Conservation (phyloP, 2,329 filamentous ascomycete genomes). For the Periglandula ipomoeae region DNA sequence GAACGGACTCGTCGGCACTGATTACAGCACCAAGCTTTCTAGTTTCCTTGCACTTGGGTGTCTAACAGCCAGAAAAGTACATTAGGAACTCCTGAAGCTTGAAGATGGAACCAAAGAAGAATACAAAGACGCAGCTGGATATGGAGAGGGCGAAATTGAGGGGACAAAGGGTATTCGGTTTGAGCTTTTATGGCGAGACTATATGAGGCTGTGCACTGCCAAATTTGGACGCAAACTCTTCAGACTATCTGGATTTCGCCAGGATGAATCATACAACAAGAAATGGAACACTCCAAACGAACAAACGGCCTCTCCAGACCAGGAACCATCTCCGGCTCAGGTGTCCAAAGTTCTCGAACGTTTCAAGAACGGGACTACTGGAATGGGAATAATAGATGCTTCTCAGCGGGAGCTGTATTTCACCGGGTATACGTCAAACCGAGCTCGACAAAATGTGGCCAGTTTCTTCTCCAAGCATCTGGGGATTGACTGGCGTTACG, state of each 20-base stretch:
- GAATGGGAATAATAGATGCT: conserved; percentile 70
- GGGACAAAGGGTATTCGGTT: conserved; percentile 62
- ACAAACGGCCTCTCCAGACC: conserved; percentile 21
- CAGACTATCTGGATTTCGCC: conserved; percentile 52
- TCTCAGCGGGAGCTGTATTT: conserved; percentile 64
- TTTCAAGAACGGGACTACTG: conserved; percentile 59
- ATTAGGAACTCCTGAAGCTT: conserved; percentile 56
- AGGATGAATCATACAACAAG: conserved; percentile 29
- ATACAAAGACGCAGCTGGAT: conserved; percentile 41
- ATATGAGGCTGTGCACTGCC: conserved; percentile 65
- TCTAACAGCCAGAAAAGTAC: conserved; percentile 63
- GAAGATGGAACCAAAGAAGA: conserved; percentile 50
- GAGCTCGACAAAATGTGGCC: conserved; percentile 67
- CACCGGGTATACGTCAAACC: conserved; percentile 72
- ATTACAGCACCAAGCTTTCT: conserved; percentile 70
- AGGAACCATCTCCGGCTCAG: conserved; percentile 32
- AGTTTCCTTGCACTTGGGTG: conserved; percentile 64
- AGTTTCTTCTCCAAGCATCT: conserved; percentile 66
- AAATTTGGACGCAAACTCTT: conserved; percentile 63
- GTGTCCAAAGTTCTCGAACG: conserved; percentile 43
- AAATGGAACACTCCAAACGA: conserved; percentile 40
- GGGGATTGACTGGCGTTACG: conserved; percentile 68
- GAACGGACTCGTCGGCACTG: conserved; percentile 59
- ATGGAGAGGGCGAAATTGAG: conserved; percentile 60
- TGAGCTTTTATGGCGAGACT: conserved; percentile 71